Base-by-base conservation (phyloP, 2,329 filamentous ascomycete species). In the Monilinia aucupariae region DNA sequence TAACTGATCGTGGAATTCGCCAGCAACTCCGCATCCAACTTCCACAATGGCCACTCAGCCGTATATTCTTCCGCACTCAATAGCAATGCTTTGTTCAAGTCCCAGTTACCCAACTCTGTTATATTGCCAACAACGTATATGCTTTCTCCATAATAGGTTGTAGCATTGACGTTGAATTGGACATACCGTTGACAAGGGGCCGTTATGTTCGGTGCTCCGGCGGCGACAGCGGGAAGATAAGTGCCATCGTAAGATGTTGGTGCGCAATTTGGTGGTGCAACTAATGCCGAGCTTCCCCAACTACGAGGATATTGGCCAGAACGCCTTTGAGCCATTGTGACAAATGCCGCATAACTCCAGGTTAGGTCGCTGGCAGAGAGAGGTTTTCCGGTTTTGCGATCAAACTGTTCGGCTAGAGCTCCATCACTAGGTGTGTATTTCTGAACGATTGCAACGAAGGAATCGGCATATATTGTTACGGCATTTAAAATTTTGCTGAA, bases 341-440 rank as follows among this genome's bases (percentile, higher is more conserved):
- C 77, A 74, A 90, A 86, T 0, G 86, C 81, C 1, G 87, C 85
- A 68, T 90, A 90, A 0, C 85, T 89, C 87, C 87, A 90, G 2
- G 87, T 90, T n/a, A 90, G 76, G 66, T 91, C 85, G 15, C 75
- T 73, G 1, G 88, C 88, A 1, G 86, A 88, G 4, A 86, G 74
- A 0, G 84, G 84, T 0, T 70, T 68, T 39, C 81, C 85, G 22
- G 74, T 77, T 64, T 76, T 73, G 67, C 81, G 82, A 69, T 82
- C 78, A 71, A 82, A 90, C 72, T 91, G 87, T 77, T 91, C 88
- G 2, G 85, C 76, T 12, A 91, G 74, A 1, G 81, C 80, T 17
- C 89, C 89, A 66, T 85, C 81, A 0, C 78, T 68, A 0, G 80
- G 79, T 0, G 82, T 83, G 66, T 83, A 82, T 65, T 78, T 75